These are phyloP conservation scores for Diaporthe helianthi DNA, from an alignment of 2,329 filamentous ascomycete genomes.

Conservation along the genomic window DNA sequence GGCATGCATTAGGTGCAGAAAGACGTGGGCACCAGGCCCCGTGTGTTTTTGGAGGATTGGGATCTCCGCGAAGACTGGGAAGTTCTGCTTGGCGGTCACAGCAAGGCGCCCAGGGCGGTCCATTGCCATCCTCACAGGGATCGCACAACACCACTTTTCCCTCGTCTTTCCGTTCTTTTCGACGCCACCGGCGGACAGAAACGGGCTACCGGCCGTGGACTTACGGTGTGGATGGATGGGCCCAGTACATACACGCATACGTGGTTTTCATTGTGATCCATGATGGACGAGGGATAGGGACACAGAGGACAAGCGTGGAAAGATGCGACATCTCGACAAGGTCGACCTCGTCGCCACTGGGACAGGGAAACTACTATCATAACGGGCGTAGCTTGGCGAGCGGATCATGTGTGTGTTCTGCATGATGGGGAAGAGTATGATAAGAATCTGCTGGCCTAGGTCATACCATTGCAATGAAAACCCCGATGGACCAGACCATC, in stretches of 20 bases:
- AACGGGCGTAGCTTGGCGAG: neutral
- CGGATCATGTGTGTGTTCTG: neutral
- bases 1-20: slow-evolving; percentile 1
- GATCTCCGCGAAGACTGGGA: neutral
- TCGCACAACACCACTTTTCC: neutral
- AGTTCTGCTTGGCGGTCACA: slow-evolving; percentile 1
- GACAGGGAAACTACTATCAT: neutral
- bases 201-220: neutral
- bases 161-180: neutral
- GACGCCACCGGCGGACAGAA: neutral
- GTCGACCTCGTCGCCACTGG: neutral
- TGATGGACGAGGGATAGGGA: neutral
- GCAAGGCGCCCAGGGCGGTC: slow-evolving; percentile 12
- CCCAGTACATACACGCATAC: neutral
- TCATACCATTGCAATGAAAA: neutral
- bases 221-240: neutral
- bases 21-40: neutral
- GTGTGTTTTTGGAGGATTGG: neutral
- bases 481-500: neutral
- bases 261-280: slow-evolving; percentile 5
- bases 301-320: too few species aligned
- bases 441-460: slow-evolving; percentile 4
- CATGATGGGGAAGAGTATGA: neutral
- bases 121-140: neutral
- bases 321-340: neutral